Base-by-base conservation (phyloP, 1,284 basidiomycete genomes). In the Moesziomyces antarcticus region DNA sequence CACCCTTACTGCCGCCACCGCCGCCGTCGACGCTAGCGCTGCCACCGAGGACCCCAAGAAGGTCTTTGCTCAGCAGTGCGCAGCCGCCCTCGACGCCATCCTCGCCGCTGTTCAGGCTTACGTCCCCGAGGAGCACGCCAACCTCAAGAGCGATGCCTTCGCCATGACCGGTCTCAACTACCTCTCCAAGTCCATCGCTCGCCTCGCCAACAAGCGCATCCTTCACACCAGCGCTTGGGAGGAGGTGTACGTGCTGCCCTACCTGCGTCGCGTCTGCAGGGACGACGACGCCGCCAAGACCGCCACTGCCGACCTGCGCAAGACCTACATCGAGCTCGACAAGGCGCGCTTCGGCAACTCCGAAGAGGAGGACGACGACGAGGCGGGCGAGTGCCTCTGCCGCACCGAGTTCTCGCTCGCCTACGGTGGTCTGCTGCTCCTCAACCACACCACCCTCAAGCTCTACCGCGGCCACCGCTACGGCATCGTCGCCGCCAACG, bases 341-440 rank as follows among this genome's bases (percentile, higher is more conserved):
- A 62, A 66, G 57, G 75, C 73, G 11, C 76, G 81, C 43, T 82
- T 83, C 52, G 81, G 81, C 46, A 75, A 78, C 63, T 78, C 77
- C 5, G 77, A 79, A 45, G 88, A 88, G 40, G 91, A 91, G 74
- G 93, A 93, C 80, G 93, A 95, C 40, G 85, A 85, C 47, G 81
- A 84, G 55, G 75, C 71, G 50, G 88, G 88, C 61, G 87, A 88
- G 84, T 85, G 96, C 52, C 87, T 98, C 49, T 96, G 94, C 85
- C 91, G 98, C 83, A 94, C 88, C 63, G 89, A 94, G 56, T 99
- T 99, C 87, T 97, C 94, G 35, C 88, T 99, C 64, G 97, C 96
- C 18, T 99, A 99, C 84, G 96, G 96, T 79, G 93, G 96, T 71
- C 89, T 99, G 33, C 88, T 99, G 16, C 88, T 99, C 64, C 89